Evolutionary conservation across 1,139 yeast species (phyloP), one percentile per base, ranked within the genome.

Genomic region (Waltiozyma sp.): DNA sequence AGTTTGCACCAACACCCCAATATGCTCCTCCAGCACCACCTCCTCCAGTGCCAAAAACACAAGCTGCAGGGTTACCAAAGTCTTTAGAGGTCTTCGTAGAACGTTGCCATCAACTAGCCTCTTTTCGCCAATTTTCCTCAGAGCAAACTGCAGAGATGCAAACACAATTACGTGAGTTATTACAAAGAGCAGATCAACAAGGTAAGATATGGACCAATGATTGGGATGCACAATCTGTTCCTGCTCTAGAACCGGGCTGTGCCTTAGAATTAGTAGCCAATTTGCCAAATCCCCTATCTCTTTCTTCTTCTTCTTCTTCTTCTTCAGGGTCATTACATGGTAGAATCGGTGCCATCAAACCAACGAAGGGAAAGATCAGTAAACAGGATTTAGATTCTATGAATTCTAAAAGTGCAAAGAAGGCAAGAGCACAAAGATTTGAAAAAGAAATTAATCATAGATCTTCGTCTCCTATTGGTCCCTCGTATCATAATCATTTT

Each of bases 161-260:
- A 47, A 44, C 51, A 4, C 75, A 77, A 53, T 59, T 78, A 57
- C 62, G 57, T 19, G 66, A 62, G 19, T 63, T 86, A 46, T 69
- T 74, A 5, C 62, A 60, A 37, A 66, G 65, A 45, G 94, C 94
- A 0, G 66, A 57, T 41, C 50, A 46, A 18, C 62, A 68, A 14
- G 55, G 49, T 2, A 45, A 40, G 38, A 46, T 82, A 4, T 69
- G 73, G 66, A 54, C 61, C 1, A 80, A 77, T 49, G 74, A 81
- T 52, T 84, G 94, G 94, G 57, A 56, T 10, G 53, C 48, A 10
- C 83, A 77, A 57, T 62, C 63, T 28, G 51, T 83, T 1, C 89
- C 91, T 0, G 57, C 76, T 2, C 55, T 80, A 36, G 54, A 53
- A 16, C 40, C 38, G 18, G 42, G 40, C 7, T 10, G 4, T 4